Conservation (phyloP, 805 yeast genomes). For the Candida golubevii region DNA sequence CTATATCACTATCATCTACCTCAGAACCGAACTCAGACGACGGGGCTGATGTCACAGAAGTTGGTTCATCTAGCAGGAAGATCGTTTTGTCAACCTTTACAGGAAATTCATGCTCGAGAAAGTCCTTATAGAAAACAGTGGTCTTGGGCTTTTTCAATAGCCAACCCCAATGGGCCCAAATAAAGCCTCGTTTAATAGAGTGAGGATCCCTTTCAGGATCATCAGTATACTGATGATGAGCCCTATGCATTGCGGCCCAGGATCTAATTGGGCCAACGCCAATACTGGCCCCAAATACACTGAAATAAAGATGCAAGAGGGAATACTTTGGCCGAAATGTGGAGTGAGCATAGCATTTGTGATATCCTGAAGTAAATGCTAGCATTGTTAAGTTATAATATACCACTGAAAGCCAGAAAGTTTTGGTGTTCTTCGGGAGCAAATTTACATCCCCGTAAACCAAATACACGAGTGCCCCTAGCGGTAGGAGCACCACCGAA, state of each 20-base stretch:
- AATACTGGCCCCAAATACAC: slow-evolving; percentile 63
- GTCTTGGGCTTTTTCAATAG: slow-evolving; percentile 57
- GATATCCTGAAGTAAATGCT: slow-evolving; percentile 42
- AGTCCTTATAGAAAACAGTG: slow-evolving; percentile 27
- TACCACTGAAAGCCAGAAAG: slow-evolving; percentile 27
- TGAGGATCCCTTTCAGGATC: slow-evolving; percentile 90
- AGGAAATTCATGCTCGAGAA: slow-evolving; percentile 36
- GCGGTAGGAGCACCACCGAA: slow-evolving; percentile 33
- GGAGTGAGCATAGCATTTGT: slow-evolving; percentile 39
- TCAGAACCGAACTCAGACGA: slow-evolving; percentile 1
- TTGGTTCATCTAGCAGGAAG: not conserved
- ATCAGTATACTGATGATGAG: slow-evolving; percentile 80
- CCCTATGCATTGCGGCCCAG: slow-evolving; percentile 83
- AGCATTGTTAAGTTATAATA: slow-evolving; percentile 36
- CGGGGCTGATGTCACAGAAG: not conserved
- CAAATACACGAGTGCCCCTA: slow-evolving; percentile 25
- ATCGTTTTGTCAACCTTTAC: not conserved
- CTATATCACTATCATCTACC: slow-evolving; percentile 11
- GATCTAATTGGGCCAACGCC: slow-evolving; percentile 73
- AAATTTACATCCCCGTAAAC: slow-evolving; percentile 18
- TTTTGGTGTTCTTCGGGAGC: slow-evolving; percentile 25
- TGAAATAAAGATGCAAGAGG: slow-evolving; percentile 45
- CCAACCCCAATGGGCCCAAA: slow-evolving; percentile 90
- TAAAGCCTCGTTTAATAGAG: slow-evolving; percentile 72
- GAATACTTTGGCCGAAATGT: slow-evolving; percentile 26